Evolutionary conservation across 352 stramenopile genomes (phyloP).

Genomic region (Vaucheria bursata): DNA sequence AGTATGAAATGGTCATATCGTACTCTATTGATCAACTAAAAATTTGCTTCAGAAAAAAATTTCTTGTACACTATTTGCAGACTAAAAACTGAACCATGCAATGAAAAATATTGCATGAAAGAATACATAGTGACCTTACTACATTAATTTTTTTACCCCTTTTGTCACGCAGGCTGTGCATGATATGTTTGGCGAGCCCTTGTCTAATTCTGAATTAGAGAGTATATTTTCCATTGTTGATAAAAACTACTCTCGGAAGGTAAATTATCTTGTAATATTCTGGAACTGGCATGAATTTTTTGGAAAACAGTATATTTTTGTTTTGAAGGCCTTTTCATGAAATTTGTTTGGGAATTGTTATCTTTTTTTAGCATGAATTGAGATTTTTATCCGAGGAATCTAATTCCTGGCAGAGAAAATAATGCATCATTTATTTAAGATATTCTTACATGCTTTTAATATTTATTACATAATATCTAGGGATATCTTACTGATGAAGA

Average conservation of each 20-base stretch:
- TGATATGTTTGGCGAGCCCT: background rate
- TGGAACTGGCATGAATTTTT: background rate
- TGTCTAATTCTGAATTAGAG: background rate
- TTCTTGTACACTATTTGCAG: background rate
- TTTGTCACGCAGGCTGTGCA: background rate
- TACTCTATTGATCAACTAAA: background rate
- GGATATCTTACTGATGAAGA: slow-evolving; percentile 12
- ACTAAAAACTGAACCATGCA: background rate
- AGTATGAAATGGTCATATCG: background rate
- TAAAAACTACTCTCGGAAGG: background rate
- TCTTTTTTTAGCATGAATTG: slow-evolving; percentile 1
- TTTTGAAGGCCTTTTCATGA: background rate
- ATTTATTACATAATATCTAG: background rate
- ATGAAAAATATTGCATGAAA: background rate
- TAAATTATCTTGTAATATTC: background rate
- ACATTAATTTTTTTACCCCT: background rate
- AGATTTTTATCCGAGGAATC: background rate
- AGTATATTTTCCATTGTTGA: background rate
- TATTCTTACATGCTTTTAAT: no score
- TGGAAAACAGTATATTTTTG: background rate
- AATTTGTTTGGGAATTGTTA: background rate
- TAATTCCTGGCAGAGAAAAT: background rate
- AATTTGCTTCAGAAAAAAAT: background rate
- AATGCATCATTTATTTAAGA: no score
- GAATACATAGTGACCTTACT: no score